phyloP scores from a whole-genome alignment of 306 rosid genomes.

The Albizia julibrissin region DNA sequence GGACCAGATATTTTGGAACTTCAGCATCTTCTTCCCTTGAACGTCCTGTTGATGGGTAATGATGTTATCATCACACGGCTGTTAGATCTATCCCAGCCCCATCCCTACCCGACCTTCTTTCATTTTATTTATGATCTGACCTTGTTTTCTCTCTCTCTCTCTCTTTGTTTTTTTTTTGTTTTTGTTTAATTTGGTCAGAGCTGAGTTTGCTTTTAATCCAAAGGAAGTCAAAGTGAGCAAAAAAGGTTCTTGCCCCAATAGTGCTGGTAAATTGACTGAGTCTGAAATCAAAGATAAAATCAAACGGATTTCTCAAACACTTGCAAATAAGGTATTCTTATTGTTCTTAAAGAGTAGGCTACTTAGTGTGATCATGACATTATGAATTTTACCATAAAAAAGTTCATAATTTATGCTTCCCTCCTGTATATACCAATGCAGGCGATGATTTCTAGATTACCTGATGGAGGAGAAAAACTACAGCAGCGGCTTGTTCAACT shows the following conservation, averaged over 20 bases:
- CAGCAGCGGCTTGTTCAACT: constrained; percentile 52
- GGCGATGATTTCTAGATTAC: constrained; percentile 72
- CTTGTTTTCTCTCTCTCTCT: too few relatives aligned
- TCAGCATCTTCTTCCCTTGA: constrained; percentile 54
- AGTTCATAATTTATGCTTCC: constrained; percentile 9
- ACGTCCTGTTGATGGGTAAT: constrained; percentile 56
- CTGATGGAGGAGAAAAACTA: constrained; percentile 75
- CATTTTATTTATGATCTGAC: constrained; percentile 7
- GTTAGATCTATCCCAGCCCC: background rate
- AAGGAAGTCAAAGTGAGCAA: constrained; percentile 59
- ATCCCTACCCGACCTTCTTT: background rate
- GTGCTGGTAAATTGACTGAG: constrained; percentile 53
- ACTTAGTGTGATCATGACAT: background rate
- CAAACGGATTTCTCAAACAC: constrained; percentile 58
- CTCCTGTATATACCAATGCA: constrained; percentile 33
- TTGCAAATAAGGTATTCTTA: constrained; percentile 60
- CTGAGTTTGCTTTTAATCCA: constrained; percentile 75
- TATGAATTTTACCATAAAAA: background rate
- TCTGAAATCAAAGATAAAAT: constrained; percentile 68
- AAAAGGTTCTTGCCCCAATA: constrained; percentile 56
- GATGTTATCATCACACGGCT: background rate
- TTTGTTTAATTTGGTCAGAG: constrained; percentile 40
- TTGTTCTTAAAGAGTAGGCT: background rate
- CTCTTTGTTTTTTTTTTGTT: background rate
- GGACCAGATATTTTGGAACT: constrained; percentile 35